Conservation (phyloP, 345 rosid genomes). For the Anastatica hierochuntica region DNA sequence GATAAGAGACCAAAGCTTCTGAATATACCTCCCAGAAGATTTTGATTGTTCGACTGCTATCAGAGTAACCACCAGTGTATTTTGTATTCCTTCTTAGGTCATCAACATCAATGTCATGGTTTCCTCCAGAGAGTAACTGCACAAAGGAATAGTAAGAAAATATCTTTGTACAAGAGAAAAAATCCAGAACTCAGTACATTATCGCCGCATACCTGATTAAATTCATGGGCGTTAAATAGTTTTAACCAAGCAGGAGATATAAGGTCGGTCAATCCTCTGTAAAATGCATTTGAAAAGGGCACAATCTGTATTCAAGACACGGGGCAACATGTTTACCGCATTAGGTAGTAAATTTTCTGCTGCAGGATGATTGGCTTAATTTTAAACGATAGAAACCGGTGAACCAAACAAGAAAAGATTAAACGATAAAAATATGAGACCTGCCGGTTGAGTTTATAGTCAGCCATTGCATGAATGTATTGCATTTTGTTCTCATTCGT, state of each 20-base stretch:
- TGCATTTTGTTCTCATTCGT: conserved; percentile 94
- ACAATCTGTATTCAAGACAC: conserved; percentile 52
- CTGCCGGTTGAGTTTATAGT: conserved; percentile 95
- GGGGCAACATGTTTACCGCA: conserved; percentile 10
- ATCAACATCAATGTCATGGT: conserved; percentile 78
- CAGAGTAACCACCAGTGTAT: conserved; percentile 87
- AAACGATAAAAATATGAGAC: conserved; percentile 28
- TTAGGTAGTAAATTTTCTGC: not conserved
- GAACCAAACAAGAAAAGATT: too few relatives aligned
- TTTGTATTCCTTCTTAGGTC: conserved; percentile 70
- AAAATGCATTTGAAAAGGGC: conserved; percentile 91
- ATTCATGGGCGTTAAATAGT: conserved; percentile 86
- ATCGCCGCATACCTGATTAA: conserved; percentile 65
- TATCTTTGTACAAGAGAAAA: not conserved
- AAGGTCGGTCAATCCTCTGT: conserved; percentile 83
- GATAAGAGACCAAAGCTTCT: conserved; percentile 2
- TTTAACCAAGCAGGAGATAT: conserved; percentile 88
- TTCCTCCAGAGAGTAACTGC: conserved; percentile 96
- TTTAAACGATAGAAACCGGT: too few relatives aligned
- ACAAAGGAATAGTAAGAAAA: conserved; percentile 14
- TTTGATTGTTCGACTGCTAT: conserved; percentile 77
- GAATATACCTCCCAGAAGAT: conserved; percentile 97
- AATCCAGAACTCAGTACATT: not conserved
- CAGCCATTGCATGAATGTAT: conserved; percentile 95
- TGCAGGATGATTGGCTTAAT: not conserved